Base-by-base conservation (phyloP, 2,329 filamentous ascomycete species). In the Ascocoryne sarcoides region DNA sequence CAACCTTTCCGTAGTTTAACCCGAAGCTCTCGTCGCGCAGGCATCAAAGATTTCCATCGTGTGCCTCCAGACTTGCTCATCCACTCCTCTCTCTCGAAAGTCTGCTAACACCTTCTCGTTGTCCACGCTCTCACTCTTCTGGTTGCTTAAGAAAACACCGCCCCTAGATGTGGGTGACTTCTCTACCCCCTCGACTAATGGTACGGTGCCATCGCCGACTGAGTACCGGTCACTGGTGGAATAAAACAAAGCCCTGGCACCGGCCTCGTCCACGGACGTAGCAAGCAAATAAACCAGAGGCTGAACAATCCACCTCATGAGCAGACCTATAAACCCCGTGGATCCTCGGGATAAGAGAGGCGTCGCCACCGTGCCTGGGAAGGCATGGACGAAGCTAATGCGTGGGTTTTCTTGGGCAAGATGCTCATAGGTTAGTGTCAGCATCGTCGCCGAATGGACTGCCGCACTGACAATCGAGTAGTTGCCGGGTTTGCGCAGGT, bases 401-500 rank as follows among this genome's bases (percentile, higher is more conserved):
- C 60, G 54, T 0, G 68, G 69, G 29, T 70, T 64, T 2, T 48
- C 44, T 3, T 57, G 52, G 0, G 70, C 65, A 4, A 76, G 52
- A 10, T 67, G 61, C 35, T 72, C 70, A 21, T 68, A 52, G 0
- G 59, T 54, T 0, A 75, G 56, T 8, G 69, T 69, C 39, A 65
- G 66, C 58, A 75, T 69, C 18, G 66, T 64, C 37, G 62, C 62
- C 4, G 66, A 53, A 28, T 75, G 69, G 10, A 61, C 65, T 10
- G 65, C 65, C 7, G 58, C 51, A 1, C 57, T 63, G 21, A 32
- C 51, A 51, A 60, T 52, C 44, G 49, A 59, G 49, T 58, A 55
- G 39, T 55, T 61, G 37, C 50, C 43, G n/a, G 49, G 42, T 29
- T 48, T 42, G 21, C 36, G 62, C 38, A 51, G 58, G 29, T 65